Conservation (phyloP, 305 asterid species). For the Fraxinus latifolia region DNA sequence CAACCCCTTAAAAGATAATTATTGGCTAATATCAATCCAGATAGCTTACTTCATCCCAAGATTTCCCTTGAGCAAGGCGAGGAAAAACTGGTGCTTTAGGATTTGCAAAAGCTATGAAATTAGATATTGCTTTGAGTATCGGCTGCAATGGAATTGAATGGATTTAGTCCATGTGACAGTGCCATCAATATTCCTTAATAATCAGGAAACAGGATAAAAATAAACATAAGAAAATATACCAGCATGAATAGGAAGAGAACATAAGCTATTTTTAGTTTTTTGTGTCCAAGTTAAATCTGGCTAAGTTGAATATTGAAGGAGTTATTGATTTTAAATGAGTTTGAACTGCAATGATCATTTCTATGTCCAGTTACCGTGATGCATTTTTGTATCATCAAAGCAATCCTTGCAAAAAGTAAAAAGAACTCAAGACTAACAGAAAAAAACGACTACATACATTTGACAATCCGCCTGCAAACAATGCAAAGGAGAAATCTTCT, state of each 20-base stretch:
- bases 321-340: not conserved
- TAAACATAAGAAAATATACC: not conserved
- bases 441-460: slow-evolving; percentile 17
- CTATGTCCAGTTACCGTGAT: not conserved
- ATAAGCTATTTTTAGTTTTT: not conserved
- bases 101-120: slow-evolving; percentile 33
- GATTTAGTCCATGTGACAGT: not conserved
- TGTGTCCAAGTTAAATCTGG: not conserved
- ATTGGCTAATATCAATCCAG: not conserved
- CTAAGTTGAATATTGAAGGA: not conserved
- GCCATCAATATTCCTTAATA: not conserved
- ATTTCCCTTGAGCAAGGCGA: slow-evolving; percentile 44
- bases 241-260: not conserved
- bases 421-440: not conserved
- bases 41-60: slow-evolving; percentile 43
- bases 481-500: slow-evolving; percentile 44
- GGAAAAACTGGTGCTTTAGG: slow-evolving; percentile 47
- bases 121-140: slow-evolving; percentile 34
- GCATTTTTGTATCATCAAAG: not conserved
- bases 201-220: not conserved
- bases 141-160: slow-evolving; percentile 30
- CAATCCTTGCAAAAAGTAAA: not conserved
- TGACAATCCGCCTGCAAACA: slow-evolving; percentile 40
- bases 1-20: not conserved
- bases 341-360: not conserved